These are phyloP conservation scores for Lactarius sanguifluus DNA, from an alignment of 768 basidiomycete genomes.

Conservation along the genomic window DNA sequence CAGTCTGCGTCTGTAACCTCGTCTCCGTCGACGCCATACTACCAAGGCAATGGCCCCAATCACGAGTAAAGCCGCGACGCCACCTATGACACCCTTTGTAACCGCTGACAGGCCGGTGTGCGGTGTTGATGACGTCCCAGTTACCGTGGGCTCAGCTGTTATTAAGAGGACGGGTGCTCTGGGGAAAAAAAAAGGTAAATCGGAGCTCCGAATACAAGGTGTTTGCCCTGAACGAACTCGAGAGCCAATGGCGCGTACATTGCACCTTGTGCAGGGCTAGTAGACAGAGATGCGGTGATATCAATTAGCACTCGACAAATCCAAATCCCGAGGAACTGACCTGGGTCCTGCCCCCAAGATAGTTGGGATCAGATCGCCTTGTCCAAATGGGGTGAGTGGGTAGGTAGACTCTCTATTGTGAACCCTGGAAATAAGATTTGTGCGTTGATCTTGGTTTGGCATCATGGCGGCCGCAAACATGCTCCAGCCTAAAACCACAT, in stretches of 20 bases:
- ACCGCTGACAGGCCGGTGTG: neutral
- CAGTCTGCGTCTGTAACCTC: neutral
- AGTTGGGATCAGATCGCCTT: no score
- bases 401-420: no score
- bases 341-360: no score
- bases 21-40: neutral
- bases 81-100: neutral
- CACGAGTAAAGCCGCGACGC: neutral
- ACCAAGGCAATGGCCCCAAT: neutral
- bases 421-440: no score
- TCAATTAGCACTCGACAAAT: no score
- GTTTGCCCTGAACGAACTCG: neutral
- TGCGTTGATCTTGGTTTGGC: neutral
- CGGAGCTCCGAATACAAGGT: neutral
- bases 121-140: neutral
- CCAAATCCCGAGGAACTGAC: no score
- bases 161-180: neutral
- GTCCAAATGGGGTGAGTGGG: no score
- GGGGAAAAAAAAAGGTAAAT: neutral
- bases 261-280: neutral
- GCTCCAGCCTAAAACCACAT: conserved; percentile 12
- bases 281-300: no score
- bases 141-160: neutral
- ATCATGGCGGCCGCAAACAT: conserved; percentile 20
- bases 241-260: neutral